phyloP scores from a whole-genome alignment of 306 rosid species.

The Carpinus fangiana region DNA sequence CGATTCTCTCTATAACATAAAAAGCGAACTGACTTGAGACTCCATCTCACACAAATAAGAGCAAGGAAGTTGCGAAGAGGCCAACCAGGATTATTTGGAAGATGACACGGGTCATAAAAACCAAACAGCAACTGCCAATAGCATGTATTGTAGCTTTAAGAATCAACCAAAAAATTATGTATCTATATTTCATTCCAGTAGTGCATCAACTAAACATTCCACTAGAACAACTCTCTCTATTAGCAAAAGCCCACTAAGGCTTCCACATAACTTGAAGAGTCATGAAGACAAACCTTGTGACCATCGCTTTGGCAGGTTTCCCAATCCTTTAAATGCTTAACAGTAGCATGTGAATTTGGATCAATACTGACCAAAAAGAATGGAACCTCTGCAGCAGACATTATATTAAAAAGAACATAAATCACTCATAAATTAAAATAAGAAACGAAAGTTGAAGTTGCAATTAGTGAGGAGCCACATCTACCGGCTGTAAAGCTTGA shows the following conservation, averaged over 20 bases:
- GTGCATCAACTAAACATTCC: slow-evolving; percentile 18
- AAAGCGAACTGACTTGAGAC: slow-evolving; percentile 65
- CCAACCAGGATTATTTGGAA: slow-evolving; percentile 91
- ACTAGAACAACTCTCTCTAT: slow-evolving; percentile 10
- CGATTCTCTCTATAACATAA: slow-evolving; percentile 92
- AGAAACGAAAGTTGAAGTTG: slow-evolving; percentile 1
- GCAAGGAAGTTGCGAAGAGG: slow-evolving; percentile 95
- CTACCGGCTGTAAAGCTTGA: slow-evolving; percentile 72
- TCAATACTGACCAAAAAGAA: slow-evolving; percentile 72
- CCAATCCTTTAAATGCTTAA: slow-evolving; percentile 79
- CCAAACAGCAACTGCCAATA: slow-evolving; percentile 78
- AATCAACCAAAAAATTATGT: neutral
- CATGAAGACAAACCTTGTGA: slow-evolving; percentile 60
- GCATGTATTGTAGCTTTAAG: slow-evolving; percentile 32
- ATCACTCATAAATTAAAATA: slow-evolving; percentile 2
- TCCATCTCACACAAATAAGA: slow-evolving; percentile 72
- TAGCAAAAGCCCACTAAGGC: slow-evolving; percentile 18
- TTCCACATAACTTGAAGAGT: slow-evolving; percentile 31
- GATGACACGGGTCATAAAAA: slow-evolving; percentile 96
- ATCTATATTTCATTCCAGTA: slow-evolving; percentile 7
- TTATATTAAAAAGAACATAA: slow-evolving; percentile 25
- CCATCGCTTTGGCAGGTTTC: slow-evolving; percentile 52
- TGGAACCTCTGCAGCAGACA: slow-evolving; percentile 66
- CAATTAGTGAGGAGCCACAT: slow-evolving; percentile 13
- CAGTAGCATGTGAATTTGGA: slow-evolving; percentile 55